A percentile compares a stretch with the other conserved stretches of the same genome.
Evolutionary conservation across 2,329 filamentous ascomycete species (phyloP).

Genomic region (Diaporthe nobilis): DNA sequence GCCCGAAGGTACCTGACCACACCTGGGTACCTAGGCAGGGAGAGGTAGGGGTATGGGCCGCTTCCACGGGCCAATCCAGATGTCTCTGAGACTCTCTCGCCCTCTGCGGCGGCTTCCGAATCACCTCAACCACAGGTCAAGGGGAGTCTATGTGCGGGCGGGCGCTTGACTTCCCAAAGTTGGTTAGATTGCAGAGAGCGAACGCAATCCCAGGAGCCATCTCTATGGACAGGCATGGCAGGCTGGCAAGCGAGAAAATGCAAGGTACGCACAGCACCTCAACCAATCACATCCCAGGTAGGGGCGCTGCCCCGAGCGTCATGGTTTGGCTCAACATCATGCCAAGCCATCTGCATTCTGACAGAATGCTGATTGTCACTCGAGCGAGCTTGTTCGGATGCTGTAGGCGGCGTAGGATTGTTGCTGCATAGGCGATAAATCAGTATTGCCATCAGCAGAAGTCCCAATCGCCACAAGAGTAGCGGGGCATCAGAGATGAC

Average conservation of each 20-base stretch:
- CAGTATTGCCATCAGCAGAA: neutral
- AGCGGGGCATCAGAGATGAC: neutral
- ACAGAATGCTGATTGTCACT: constrained; percentile 5
- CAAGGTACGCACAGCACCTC: neutral
- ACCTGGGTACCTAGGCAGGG: neutral
- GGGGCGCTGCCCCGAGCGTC: neutral
- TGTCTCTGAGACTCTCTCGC: neutral
- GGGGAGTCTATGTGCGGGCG: neutral
- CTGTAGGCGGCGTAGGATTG: neutral
- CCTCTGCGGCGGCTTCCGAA: constrained; percentile 1
- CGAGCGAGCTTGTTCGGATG: neutral
- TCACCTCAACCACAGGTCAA: constrained; percentile 5
- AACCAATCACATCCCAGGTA: neutral
- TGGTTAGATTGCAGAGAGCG: constrained; percentile 1
- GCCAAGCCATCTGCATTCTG: constrained; percentile 11
- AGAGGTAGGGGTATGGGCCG: neutral
- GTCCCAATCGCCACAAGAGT: neutral
- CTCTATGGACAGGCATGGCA: constrained; percentile 9
- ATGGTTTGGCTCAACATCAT: neutral
- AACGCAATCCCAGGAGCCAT: neutral
- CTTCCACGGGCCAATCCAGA: neutral
- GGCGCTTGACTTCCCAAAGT: constrained; percentile 27
- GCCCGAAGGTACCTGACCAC: neutral
- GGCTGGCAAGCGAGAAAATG: constrained; percentile 1
- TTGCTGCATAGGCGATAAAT: neutral